Conservation (phyloP, 345 rosid species). For the Pseudoturritis turrita region DNA sequence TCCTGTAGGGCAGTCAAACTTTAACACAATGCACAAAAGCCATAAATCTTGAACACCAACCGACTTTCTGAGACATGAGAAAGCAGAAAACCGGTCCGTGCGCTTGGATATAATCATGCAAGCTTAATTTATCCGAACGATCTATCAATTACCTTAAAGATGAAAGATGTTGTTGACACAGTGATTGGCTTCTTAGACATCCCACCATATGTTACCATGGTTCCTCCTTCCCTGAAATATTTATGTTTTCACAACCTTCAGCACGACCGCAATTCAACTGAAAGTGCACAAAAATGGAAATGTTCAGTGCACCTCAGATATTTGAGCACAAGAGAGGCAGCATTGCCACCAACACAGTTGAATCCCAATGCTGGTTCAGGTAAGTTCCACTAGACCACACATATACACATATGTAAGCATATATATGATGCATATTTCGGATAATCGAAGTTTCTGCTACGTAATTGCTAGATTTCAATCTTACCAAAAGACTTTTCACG, state of each 20-base stretch:
- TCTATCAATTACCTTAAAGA: constrained; percentile 51
- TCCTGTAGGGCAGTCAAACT: constrained; percentile 42
- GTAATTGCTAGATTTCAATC: not conserved
- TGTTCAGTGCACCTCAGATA: constrained; percentile 52
- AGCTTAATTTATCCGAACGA: not conserved
- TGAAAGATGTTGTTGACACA: constrained; percentile 72
- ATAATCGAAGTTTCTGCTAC: not conserved
- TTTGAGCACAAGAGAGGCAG: constrained; percentile 75
- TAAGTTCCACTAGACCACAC: constrained; percentile 42
- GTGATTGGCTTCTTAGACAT: constrained; percentile 89
- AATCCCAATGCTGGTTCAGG: constrained; percentile 78
- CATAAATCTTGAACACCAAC: not conserved
- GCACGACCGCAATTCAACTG: not conserved
- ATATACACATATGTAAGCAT: not conserved
- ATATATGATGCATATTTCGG: not conserved
- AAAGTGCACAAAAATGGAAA: not conserved
- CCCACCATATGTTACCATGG: constrained; percentile 93
- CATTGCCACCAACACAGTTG: constrained; percentile 88
- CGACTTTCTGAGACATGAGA: not conserved
- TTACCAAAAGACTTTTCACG: constrained; percentile 79
- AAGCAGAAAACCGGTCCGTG: not conserved
- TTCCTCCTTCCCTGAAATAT: constrained; percentile 63
- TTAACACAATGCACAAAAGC: not conserved
- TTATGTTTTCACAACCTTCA: constrained; percentile 7
- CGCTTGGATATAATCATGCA: not conserved